Evolutionary conservation across 305 asterid genomes (phyloP).

Genomic region (Fraxinus sp.): DNA sequence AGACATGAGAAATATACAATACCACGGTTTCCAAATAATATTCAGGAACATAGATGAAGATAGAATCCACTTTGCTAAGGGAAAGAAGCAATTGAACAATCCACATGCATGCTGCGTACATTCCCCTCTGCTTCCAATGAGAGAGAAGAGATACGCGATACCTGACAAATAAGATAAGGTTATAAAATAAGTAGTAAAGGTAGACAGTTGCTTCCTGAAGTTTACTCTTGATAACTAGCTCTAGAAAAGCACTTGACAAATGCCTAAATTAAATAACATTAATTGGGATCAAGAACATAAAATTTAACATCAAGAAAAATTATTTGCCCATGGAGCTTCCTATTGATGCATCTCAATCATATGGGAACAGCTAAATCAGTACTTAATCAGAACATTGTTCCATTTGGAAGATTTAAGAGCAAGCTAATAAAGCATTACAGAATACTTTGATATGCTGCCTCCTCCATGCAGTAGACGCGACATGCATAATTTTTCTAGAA

Average conservation of each 20-base stretch:
- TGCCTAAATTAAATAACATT: neutral
- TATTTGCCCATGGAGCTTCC: neutral
- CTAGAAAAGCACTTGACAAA: neutral
- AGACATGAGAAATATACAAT: conserved; percentile 26
- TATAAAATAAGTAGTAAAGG: conserved; percentile 20
- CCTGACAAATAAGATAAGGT: conserved; percentile 51
- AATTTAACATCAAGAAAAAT: conserved; percentile 4
- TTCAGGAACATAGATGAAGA: conserved; percentile 79
- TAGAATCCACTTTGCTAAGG: conserved; percentile 75
- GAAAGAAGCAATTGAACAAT: conserved; percentile 81
- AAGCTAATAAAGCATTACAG: neutral
- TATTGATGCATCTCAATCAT: neutral
- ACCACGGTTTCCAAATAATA: conserved; percentile 94
- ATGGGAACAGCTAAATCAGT: neutral
- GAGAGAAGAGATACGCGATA: conserved; percentile 77
- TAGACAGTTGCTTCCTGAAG: conserved; percentile 19
- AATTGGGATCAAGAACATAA: neutral
- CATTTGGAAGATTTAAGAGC: neutral
- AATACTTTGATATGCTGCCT: neutral
- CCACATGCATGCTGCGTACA: conserved; percentile 95
- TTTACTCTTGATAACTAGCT: neutral
- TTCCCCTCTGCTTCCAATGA: conserved; percentile 95
- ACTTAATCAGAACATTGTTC: neutral
- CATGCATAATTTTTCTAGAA: neutral
- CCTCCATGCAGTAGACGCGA: neutral